A percentile compares a stretch with the other conserved stretches of the same genome.
Conservation (phyloP, 768 basidiomycete species). For the Zangia roseola region DNA sequence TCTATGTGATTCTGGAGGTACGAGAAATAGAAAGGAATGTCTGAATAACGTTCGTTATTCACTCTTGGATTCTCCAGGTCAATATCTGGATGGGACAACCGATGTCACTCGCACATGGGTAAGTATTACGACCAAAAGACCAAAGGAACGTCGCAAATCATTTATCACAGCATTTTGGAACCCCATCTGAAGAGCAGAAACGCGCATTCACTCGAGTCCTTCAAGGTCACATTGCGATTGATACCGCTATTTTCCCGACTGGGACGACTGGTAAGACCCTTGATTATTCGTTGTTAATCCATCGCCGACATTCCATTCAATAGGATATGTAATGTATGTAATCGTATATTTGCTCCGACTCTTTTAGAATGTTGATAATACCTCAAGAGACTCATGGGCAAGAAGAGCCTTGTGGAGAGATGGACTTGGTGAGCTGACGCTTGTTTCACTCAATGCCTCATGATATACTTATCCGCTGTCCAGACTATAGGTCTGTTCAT, state of each 20-base stretch:
- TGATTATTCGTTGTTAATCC: background rate
- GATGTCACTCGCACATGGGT: constrained; percentile 92
- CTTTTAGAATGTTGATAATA: background rate
- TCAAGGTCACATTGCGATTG: constrained; percentile 90
- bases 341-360: background rate
- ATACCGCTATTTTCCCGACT: constrained; percentile 77
- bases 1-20: constrained; percentile 87
- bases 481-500: constrained; percentile 55
- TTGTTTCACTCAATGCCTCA: background rate
- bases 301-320: background rate
- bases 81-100: constrained; percentile 92
- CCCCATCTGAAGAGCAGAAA: constrained; percentile 77
- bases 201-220: constrained; percentile 89
- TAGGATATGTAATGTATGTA: constrained; percentile 58
- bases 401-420: constrained; percentile 81
- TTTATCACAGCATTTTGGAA: constrained; percentile 77
- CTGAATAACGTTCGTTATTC: background rate
- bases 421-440: constrained; percentile 61
- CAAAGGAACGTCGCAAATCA: background rate
- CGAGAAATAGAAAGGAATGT: background rate
- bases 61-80: constrained; percentile 41
- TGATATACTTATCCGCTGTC: background rate
- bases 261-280: constrained; percentile 64
- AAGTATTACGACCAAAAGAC: constrained; percentile 18
- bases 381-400: constrained; percentile 75